Evolutionary conservation across 2,329 filamentous ascomycete genomes (phyloP), one percentile per base, ranked within the genome.

Genomic region (Pseudogymnoascus sp.): DNA sequence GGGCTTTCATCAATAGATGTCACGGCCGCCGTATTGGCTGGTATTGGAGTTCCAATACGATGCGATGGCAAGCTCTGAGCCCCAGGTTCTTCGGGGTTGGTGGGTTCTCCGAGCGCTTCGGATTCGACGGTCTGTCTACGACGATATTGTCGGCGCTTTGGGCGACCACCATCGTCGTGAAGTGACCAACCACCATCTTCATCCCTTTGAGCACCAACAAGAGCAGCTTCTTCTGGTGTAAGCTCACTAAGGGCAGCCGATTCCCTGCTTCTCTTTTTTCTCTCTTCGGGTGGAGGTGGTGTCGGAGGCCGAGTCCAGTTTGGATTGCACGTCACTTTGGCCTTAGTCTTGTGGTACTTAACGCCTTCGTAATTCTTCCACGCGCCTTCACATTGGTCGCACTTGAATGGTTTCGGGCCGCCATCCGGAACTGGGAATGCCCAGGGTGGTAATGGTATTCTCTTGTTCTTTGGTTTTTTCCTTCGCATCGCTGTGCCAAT

Each of bases 361-460:
- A 75, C 64, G 16, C 74, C 74, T n/a, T 70, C 69, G 7, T 69
- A 64, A 60, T 74, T 74, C 61, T 73, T 74, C 62, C 71, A 75
- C 51, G 68, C 61, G 1, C 66, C 63, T 4, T 64, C 67, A 62
- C 74, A 75, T 13, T 64, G 70, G 1, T 69, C 65, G 61, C 74
- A 75, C 14, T 65, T 65, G 63, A 68, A 75, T 13, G 72, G 70
- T 51, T 71, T 73, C 4, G 54, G 61, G 1, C 65, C 67, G n/a
- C 68, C 65, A 1, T 65, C 11, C 23, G 63, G 62, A 28, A 61
- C 36, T 39, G 60, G 60, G 19, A 61, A 61, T 16, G 60, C 34
- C 60, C 60, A 61, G 13, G 16, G 25, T 28, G 60, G 60, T 41
- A 61, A n/a, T 16, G 60, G 36, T 7, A 14, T 36, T 14, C 7